A percentile compares a stretch with the other conserved stretches of the same genome.
Evolutionary conservation across 495 filamentous ascomycete genomes (phyloP).

Genomic region (Podospora sp.): DNA sequence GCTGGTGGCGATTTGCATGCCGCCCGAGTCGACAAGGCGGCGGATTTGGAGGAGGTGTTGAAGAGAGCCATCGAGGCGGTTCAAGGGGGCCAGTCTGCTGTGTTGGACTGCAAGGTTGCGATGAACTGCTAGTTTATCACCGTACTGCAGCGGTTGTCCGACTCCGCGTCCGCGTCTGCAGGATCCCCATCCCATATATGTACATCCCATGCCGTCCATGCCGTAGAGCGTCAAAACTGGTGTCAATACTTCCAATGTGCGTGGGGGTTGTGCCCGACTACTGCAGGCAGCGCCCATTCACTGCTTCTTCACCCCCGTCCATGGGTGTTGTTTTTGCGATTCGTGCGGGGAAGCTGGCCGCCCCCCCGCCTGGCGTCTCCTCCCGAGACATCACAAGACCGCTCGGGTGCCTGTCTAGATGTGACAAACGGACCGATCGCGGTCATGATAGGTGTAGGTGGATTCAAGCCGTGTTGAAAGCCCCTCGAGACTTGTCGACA

Average conservation of each 20-base stretch:
- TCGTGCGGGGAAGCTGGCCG: slow-evolving; percentile 16
- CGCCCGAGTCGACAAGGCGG: slow-evolving; percentile 60
- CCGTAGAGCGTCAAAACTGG: background rate
- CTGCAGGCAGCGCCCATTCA: background rate
- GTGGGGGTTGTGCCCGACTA: slow-evolving; percentile 15
- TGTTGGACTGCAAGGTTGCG: slow-evolving; percentile 60
- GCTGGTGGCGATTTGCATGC: slow-evolving; percentile 74
- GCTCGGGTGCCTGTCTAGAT: background rate
- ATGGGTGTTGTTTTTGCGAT: slow-evolving; percentile 14
- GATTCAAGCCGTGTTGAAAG: background rate
- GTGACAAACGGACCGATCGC: background rate
- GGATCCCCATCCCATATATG: slow-evolving; percentile 1
- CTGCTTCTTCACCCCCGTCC: background rate
- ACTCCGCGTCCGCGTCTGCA: slow-evolving; percentile 7
- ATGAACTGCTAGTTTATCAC: slow-evolving; percentile 42
- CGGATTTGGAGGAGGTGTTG: slow-evolving; percentile 63
- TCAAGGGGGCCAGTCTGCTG: slow-evolving; percentile 65
- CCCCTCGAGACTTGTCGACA: slow-evolving; percentile 1
- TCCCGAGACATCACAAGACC: slow-evolving; percentile 16
- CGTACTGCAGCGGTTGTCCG: too few species aligned
- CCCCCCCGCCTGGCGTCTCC: background rate
- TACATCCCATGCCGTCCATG: background rate
- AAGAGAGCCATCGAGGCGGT: slow-evolving; percentile 70
- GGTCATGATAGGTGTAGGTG: background rate
- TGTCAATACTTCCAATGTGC: slow-evolving; percentile 17